Evolutionary conservation across 1,284 basidiomycete genomes (phyloP), one percentile per base, ranked within the genome.

Genomic region (Cryptococcus maquisensis): DNA sequence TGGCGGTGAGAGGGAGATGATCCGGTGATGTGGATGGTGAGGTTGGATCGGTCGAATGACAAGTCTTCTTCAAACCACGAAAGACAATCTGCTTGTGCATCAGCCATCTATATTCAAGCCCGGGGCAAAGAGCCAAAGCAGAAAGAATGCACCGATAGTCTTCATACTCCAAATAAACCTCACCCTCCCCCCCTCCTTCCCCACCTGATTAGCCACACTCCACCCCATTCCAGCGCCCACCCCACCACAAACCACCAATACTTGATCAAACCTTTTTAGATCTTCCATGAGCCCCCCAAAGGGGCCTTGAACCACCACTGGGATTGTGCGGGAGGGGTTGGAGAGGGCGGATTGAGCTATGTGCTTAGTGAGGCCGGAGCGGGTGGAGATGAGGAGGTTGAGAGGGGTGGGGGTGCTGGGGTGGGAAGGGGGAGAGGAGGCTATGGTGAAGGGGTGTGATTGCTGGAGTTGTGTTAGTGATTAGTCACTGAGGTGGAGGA

Each of bases 161-260:
- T 36, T 39, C 32, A 53, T 37, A 40, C 32, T 32, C 51, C 51
- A 53, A 21, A 53, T 36, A 44, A 53, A 41, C 4, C 46, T 23
- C 13, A 47, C 44, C 15, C 15, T 18, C 36, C 26, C 35, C 16
- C 23, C 24, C 15, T 23, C 6, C 8, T 39, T 39, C 16, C n/a
- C 39, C 5, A 53, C 20, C 13, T 53, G 21, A 23, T 38, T 44
- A 12, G 51, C 51, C 15, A 47, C 35, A 5, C 36, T 28, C 51
- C 51, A 53, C 12, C 35, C 37, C 18, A 53, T 45, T 4, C 45
- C 45, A 28, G 43, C 44, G 1, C 51, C 51, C 23, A 53, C 45
- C 20, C 51, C 51, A 23, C 51, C 51, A 24, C 41, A 28, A 32
- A 53, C 24, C 4, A 53, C 21, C n/a, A 53, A 42, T 12, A 53